A percentile compares a stretch with the other conserved stretches of the same genome.
Conservation (phyloP, 768 basidiomycete species). For the Mrakia gelida region DNA sequence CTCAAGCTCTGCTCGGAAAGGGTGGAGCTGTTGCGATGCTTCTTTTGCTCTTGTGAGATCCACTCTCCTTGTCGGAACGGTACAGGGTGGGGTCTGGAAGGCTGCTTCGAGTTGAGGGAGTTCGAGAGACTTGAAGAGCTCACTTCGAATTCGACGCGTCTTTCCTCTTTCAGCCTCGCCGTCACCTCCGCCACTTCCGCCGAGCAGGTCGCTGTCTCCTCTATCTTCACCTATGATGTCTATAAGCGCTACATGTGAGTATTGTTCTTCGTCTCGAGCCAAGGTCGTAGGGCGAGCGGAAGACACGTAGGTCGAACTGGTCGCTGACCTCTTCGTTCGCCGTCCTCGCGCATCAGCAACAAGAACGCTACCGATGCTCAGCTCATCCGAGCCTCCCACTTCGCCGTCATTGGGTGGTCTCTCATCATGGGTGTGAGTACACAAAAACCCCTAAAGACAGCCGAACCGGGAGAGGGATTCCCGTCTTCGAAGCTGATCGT, state of each 20-base stretch:
- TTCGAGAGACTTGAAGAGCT: not conserved
- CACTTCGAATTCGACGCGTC: not conserved
- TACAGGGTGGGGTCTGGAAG: too few species aligned
- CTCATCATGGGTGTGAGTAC: constrained; percentile 56
- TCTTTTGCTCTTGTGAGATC: constrained; percentile 27
- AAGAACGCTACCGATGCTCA: constrained; percentile 62
- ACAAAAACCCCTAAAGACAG: too few species aligned
- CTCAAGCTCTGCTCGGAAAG: constrained; percentile 72
- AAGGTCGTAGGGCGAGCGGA: too few species aligned
- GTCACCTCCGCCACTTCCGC: constrained; percentile 66
- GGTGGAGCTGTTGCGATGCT: constrained; percentile 49
- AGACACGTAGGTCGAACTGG: not conserved
- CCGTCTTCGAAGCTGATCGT: too few species aligned
- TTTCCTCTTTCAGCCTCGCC: constrained; percentile 15
- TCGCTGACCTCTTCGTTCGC: not conserved
- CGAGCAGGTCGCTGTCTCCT: constrained; percentile 81
- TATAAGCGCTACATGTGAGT: constrained; percentile 59
- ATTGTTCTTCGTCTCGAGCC: too few species aligned
- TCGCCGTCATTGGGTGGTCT: constrained; percentile 45
- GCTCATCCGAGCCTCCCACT: constrained; percentile 64
- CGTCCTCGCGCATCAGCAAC: constrained; percentile 47
- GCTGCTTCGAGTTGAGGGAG: too few species aligned
- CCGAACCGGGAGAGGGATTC: too few species aligned
- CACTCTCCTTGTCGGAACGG: too few species aligned
- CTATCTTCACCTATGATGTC: constrained; percentile 66